Base-by-base conservation (phyloP, 2,329 filamentous ascomycete genomes). In the Fusarium clavum region DNA sequence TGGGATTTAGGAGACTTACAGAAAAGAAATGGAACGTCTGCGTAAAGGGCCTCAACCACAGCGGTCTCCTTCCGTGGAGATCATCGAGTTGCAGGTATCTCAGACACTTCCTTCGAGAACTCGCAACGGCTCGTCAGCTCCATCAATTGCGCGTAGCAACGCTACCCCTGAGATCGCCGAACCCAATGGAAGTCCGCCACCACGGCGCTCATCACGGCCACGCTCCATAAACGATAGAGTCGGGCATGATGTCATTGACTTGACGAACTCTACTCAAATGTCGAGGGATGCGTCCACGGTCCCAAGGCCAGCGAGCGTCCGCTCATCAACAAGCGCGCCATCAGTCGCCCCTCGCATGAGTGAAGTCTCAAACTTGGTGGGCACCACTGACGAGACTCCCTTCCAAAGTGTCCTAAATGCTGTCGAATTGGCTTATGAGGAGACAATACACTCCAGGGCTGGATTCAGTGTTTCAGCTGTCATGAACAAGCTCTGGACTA, bases 401-500 rank as follows among this genome's bases (percentile, higher is more conserved):
- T 79, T 81, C 22, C 68, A 73, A 22, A 70, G 71, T 8, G 65
- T 79, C 30, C 24, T 80, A 8, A 64, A 69, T n/a, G 75, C 73
- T 10, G 13, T 81, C 14, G 71, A 79, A 43, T 24, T 32, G 14
- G 57, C 63, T 9, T 75, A 73, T 47, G 44, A 67, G 8, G 46
- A 61, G 12, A 57, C 70, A 10, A 38, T 46, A 29, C 47, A 61
- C 13, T 67, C 57, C 12, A 79, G 72, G 40, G 71, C 60, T 8
- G 75, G 75, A 0, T 49, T 79, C 22, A 76, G 58, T 22, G 38
- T 70, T 8, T 56, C 53, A 5, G 55, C 51, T 13, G 57, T 77
- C 1, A 57, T 79, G 24, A 78, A 76, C 47, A 74, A 71, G n/a
- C 30, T 82, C 4, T 82, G 79, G 65, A 77, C 77, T 22, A 59